Conservation (phyloP, 257 asterid genomes). For the Solanum dulcamara region DNA sequence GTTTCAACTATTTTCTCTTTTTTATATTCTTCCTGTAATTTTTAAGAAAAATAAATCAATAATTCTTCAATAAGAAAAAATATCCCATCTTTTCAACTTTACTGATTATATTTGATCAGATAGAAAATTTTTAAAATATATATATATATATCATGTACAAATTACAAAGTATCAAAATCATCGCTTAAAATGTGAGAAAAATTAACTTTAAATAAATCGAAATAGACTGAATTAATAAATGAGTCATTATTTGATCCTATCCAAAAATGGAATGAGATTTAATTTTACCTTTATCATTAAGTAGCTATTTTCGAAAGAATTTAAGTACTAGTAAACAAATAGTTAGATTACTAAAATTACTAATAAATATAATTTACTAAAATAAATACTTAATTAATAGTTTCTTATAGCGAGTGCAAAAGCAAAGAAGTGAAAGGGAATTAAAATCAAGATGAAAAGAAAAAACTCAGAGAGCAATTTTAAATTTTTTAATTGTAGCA, state of each 20-base stretch:
- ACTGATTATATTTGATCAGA: too few relatives aligned
- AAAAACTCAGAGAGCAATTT: not conserved
- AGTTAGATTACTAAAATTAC: not conserved
- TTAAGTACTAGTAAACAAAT: not conserved
- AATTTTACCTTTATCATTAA: not conserved
- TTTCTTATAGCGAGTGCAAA: not conserved
- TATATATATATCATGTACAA: not conserved
- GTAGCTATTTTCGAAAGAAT: not conserved
- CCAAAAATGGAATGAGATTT: not conserved
- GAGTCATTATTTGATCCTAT: not conserved
- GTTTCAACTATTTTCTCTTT: not conserved
- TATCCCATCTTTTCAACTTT: too few relatives aligned
- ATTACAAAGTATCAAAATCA: not conserved
- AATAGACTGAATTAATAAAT: not conserved
- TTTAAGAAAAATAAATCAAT: not conserved
- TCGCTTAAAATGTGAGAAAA: not conserved
- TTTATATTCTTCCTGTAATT: not conserved
- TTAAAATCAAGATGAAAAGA: not conserved
- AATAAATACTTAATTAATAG: too few relatives aligned
- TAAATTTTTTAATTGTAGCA: too few relatives aligned
- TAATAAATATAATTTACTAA: not conserved
- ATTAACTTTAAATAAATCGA: not conserved
- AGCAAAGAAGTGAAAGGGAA: not conserved
- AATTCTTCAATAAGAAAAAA: not conserved
- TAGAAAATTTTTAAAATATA: not conserved